Evolutionary conservation across 257 asterid genomes (phyloP), one percentile per base, ranked within the genome.

Genomic region (Gentiana macrophylla): DNA sequence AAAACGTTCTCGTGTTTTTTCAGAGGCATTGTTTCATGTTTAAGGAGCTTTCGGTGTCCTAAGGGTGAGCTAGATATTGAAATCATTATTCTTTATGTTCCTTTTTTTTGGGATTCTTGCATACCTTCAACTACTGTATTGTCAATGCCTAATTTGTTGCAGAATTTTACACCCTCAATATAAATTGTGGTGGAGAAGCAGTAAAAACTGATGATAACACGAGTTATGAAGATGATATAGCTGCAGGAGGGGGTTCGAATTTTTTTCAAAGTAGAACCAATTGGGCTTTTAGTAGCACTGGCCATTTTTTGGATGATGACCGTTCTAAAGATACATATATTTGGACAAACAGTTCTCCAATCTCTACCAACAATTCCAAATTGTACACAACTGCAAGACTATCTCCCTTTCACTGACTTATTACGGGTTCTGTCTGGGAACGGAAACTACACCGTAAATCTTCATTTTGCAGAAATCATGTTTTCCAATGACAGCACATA

Each of bases 211-310:
- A 64, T 34, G 69, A 68, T 32, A 65, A 67, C 34, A 59, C 37
- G 11, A 37, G 32, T 2, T 81, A 69, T 2, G 85, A 75, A 3
- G 77, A 64, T 1, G 87, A 81, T 60, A 1, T 44, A 8, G 46
- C 62, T 43, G 9, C 77, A 15, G 85, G 80, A 1, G 82, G 82
- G 37, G 41, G 80, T 33, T 65, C 94, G 35, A 56, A 24, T 60
- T 74, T 79, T 54, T 56, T 11, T 59, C 24, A 1, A 3, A 71
- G 72, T 37, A 45, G 4, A 35, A 37, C 74, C 8, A 73, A 79
- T 52, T 84, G 91, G 94, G 79, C 72, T 60, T 66, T 73, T 53
- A 82, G 94, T 71, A 74, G 73, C 74, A 84, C 94, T 1, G 94
- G 90, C 45, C 72, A 77, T 72, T 84, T 76, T 78, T 24, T 76